Percentiles rank a stretch among this genome's conserved stretches.
Conservation (phyloP, 2,329 filamentous ascomycete genomes). For the Cladophialophora carrionii region DNA sequence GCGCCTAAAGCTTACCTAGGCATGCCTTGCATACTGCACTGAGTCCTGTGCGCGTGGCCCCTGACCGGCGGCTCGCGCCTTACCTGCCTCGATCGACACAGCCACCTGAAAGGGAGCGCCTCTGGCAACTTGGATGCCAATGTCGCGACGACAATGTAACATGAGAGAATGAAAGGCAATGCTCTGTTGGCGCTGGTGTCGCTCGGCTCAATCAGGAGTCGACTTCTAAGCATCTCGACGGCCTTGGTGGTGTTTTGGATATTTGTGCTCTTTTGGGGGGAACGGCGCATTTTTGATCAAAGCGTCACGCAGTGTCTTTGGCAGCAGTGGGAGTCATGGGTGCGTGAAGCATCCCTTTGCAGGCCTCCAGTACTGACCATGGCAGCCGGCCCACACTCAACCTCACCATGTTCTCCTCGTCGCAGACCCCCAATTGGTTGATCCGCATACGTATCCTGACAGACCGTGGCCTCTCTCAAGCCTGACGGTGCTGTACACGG, state of each 20-base stretch:
- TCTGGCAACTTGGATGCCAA: slow-evolving; percentile 16
- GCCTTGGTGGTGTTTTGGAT: slow-evolving; percentile 74
- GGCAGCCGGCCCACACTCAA: slow-evolving; percentile 71
- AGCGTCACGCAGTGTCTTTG: slow-evolving; percentile 75
- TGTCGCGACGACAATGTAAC: neutral
- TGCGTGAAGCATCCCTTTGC: slow-evolving; percentile 46
- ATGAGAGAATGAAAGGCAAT: slow-evolving; percentile 29
- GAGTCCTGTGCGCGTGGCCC: neutral
- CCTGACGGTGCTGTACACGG: slow-evolving; percentile 73
- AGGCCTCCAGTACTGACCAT: slow-evolving; percentile 5
- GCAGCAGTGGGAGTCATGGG: slow-evolving; percentile 92
- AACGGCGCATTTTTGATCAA: slow-evolving; percentile 74
- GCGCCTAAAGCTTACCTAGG: neutral
- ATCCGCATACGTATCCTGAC: slow-evolving; percentile 91
- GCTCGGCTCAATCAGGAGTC: slow-evolving; percentile 24
- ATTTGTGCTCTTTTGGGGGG: slow-evolving; percentile 78
- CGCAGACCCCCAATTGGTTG: slow-evolving; percentile 88
- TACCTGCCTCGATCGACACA: slow-evolving; percentile 8
- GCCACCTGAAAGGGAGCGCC: neutral
- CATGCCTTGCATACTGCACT: neutral
- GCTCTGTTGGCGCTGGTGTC: slow-evolving; percentile 10
- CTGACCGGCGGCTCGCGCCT: slow-evolving; percentile 10
- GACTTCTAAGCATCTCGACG: slow-evolving; percentile 26
- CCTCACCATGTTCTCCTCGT: slow-evolving; percentile 85
- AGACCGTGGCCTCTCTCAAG: slow-evolving; percentile 73